Conservation (phyloP, 1,139 yeast genomes). For the Nakaseomyces kungkrabaensis region DNA sequence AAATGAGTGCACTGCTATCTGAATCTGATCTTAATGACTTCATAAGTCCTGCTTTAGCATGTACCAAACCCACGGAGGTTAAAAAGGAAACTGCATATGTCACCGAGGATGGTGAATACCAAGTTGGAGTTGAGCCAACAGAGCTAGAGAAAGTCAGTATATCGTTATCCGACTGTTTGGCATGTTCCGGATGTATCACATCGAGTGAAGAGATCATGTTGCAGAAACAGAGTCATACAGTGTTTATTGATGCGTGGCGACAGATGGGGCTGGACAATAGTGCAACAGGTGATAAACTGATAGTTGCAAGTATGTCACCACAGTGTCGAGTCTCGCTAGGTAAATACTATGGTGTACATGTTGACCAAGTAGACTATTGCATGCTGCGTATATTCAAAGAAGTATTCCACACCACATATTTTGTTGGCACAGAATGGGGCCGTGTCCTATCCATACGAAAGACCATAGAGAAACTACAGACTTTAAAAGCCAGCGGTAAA, state of each 20-base stretch:
- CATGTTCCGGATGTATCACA: slow-evolving; percentile 95
- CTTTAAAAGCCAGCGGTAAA: slow-evolving; percentile 18
- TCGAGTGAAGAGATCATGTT: slow-evolving; percentile 91
- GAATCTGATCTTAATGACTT: slow-evolving; percentile 91
- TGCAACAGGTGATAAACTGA: slow-evolving; percentile 16
- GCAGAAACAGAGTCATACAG: slow-evolving; percentile 81
- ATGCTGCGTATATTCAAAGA: slow-evolving; percentile 48
- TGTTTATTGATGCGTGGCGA: slow-evolving; percentile 52
- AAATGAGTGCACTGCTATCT: slow-evolving; percentile 78
- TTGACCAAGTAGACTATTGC: slow-evolving; percentile 51
- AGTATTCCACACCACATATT: slow-evolving; percentile 58
- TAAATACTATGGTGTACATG: slow-evolving; percentile 45
- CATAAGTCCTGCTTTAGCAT: slow-evolving; percentile 88
- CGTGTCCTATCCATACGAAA: slow-evolving; percentile 58
- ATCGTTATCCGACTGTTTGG: slow-evolving; percentile 83
- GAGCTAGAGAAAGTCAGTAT: slow-evolving; percentile 74
- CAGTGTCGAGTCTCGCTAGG: slow-evolving; percentile 82
- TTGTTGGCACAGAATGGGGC: slow-evolving; percentile 81
- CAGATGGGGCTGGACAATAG: slow-evolving; percentile 18
- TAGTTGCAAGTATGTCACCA: slow-evolving; percentile 76
- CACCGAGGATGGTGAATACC: slow-evolving; percentile 60
- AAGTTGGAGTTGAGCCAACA: slow-evolving; percentile 51
- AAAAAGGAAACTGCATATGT: slow-evolving; percentile 55
- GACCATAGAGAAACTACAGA: slow-evolving; percentile 43
- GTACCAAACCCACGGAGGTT: slow-evolving; percentile 70